Percentiles rank a stretch among this genome's conserved stretches.
These are phyloP conservation scores for Pseudogymnoascus sp. DNA, from an alignment of 2,329 filamentous ascomycete genomes.

Conservation along the genomic window DNA sequence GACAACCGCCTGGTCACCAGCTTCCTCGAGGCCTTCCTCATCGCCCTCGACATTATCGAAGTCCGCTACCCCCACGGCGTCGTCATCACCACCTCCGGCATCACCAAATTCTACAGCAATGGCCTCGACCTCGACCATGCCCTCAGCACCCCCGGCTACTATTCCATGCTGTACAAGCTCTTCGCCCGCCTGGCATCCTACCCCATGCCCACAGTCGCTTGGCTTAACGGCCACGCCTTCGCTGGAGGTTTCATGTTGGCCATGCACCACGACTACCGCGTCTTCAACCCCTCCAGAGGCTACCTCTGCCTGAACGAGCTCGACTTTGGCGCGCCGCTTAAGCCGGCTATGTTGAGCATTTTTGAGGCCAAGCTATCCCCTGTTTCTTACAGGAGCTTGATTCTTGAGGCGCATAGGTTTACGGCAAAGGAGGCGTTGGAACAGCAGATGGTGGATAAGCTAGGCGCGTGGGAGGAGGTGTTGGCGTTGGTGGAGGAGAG, in stretches of 20 bases:
- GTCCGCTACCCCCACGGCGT: slow-evolving; percentile 57
- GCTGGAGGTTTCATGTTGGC: slow-evolving; percentile 74
- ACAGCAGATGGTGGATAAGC: slow-evolving; percentile 57
- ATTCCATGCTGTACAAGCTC: slow-evolving; percentile 52
- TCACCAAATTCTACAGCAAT: slow-evolving; percentile 75
- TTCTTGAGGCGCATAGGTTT: slow-evolving; percentile 67
- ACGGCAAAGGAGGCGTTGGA: slow-evolving; percentile 53
- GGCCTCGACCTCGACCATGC: slow-evolving; percentile 69
- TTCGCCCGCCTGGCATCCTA: slow-evolving; percentile 56
- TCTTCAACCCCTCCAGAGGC: slow-evolving; percentile 62
- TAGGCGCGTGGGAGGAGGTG: slow-evolving; percentile 57
- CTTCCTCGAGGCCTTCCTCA: slow-evolving; percentile 58
- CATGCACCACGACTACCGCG: slow-evolving; percentile 75
- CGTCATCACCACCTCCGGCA: slow-evolving; percentile 65
- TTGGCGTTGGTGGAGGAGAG: slow-evolving; percentile 50
- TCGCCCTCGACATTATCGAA: slow-evolving; percentile 68
- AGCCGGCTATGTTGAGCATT: slow-evolving; percentile 63
- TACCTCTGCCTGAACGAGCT: slow-evolving; percentile 75
- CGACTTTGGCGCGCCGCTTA: slow-evolving; percentile 67
- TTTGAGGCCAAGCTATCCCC: slow-evolving; percentile 61
- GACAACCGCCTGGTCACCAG: slow-evolving; percentile 67
- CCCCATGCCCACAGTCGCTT: slow-evolving; percentile 74
- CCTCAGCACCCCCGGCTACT: slow-evolving; percentile 50
- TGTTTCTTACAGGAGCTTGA: slow-evolving; percentile 49
- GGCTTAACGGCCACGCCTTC: slow-evolving; percentile 73